Percentiles rank a stretch among this genome's conserved stretches.
These are phyloP conservation scores for Diaporthe sp. DNA, from an alignment of 2,329 filamentous ascomycete genomes.

Conservation along the genomic window DNA sequence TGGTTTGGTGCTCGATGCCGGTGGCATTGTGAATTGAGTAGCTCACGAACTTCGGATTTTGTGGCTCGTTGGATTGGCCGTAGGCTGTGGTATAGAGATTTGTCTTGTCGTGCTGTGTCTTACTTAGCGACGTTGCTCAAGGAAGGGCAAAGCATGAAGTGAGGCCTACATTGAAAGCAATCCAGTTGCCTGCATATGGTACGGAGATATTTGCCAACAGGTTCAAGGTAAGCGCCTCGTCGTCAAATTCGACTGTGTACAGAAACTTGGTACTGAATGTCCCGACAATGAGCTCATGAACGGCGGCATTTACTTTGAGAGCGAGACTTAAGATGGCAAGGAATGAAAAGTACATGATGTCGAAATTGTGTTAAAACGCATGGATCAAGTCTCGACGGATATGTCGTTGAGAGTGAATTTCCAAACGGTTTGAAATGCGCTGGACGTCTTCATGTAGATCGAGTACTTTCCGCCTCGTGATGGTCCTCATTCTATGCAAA, in stretches of 20 bases:
- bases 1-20: background rate
- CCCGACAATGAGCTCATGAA: conserved; percentile 50
- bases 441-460: background rate
- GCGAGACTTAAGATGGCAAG: background rate
- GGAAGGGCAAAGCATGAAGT: background rate
- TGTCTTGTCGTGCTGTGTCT: conserved; percentile 20
- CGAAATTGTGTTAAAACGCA: background rate
- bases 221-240: conserved; percentile 44
- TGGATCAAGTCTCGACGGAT: background rate
- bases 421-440: background rate
- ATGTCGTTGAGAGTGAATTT: background rate
- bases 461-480: background rate
- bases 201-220: conserved; percentile 45
- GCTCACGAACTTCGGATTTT: conserved; percentile 12
- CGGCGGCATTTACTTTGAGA: background rate
- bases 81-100: conserved; percentile 19
- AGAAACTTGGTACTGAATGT: conserved; percentile 49
- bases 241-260: conserved; percentile 51
- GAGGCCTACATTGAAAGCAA: conserved; percentile 12
- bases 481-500: background rate
- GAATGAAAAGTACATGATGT: background rate
- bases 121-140: background rate
- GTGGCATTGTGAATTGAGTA: conserved; percentile 13
- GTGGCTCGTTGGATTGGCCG: background rate
- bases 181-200: conserved; percentile 26